Evolutionary conservation across 2,329 filamentous ascomycete species (phyloP).

Genomic region (Dactylella cylindrospora): DNA sequence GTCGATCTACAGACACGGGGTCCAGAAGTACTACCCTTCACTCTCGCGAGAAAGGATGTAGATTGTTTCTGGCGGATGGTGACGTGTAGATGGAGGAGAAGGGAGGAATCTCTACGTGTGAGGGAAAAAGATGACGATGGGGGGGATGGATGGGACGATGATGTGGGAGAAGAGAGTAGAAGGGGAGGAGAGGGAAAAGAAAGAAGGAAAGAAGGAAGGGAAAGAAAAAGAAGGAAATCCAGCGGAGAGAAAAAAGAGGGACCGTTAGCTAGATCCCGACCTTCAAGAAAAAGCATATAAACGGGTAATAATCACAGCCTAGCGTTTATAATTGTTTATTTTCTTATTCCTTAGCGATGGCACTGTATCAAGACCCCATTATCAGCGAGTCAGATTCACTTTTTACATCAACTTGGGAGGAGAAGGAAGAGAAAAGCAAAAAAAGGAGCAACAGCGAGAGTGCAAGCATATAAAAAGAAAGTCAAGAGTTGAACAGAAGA

Average conservation of each 20-base stretch:
- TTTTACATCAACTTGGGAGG: conserved; percentile 12
- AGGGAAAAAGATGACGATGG: conserved; percentile 3
- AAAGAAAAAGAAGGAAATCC: neutral
- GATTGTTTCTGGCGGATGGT: neutral
- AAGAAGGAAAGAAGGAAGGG: conserved; percentile 4
- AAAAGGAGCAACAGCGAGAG: conserved; percentile 6
- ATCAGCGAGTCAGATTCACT: conserved; percentile 42
- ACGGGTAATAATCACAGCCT: conserved; percentile 45
- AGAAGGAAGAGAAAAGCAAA: conserved; percentile 1
- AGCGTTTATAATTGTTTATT: conserved; percentile 23
- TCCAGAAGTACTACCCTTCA: too few relatives aligned
- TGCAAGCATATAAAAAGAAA: too few relatives aligned
- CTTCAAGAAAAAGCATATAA: conserved; percentile 40
- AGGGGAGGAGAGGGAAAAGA: conserved; percentile 1
- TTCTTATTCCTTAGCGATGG: conserved; percentile 21
- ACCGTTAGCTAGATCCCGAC: conserved; percentile 39
- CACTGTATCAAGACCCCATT: conserved; percentile 12
- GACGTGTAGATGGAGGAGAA: neutral
- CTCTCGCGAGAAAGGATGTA: conserved; percentile 3
- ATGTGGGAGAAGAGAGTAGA: neutral
- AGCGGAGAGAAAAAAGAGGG: conserved; percentile 14
- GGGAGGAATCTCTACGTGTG: neutral
- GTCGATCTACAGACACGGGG: conserved; percentile 8
- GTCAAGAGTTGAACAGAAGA: too few relatives aligned
- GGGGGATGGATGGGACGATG: neutral